A percentile compares a stretch with the other conserved stretches of the same genome.
These are phyloP conservation scores for Gastrolobium villosum DNA, from an alignment of 306 rosid species.

Conservation along the genomic window DNA sequence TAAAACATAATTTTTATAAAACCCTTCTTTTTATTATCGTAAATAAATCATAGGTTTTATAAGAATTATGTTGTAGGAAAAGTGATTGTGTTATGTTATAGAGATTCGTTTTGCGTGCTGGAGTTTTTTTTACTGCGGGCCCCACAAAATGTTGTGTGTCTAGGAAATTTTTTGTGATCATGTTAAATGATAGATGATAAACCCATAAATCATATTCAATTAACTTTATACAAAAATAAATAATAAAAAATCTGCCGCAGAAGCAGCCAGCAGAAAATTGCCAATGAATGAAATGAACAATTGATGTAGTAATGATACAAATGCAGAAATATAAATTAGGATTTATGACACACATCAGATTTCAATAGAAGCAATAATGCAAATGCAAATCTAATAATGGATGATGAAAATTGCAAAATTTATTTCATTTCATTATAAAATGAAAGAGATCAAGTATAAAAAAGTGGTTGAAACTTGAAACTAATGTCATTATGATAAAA, in stretches of 20 bases:
- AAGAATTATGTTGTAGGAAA: too few relatives aligned
- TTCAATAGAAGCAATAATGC: constrained; percentile 15
- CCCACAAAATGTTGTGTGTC: too few relatives aligned
- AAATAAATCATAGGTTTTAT: background rate
- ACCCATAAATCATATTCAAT: background rate
- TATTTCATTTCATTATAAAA: constrained; percentile 11
- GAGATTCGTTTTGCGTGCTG: too few relatives aligned
- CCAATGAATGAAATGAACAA: constrained; percentile 13
- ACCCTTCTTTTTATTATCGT: background rate
- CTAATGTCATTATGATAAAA: background rate
- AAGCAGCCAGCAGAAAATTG: constrained; percentile 8
- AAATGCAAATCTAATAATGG: constrained; percentile 11
- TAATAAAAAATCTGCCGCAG: background rate
- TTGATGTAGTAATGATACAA: constrained; percentile 14
- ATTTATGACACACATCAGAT: background rate
- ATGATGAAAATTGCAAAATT: background rate
- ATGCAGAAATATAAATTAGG: constrained; percentile 23
- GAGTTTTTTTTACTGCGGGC: too few relatives aligned
- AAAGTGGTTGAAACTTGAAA: constrained; percentile 31
- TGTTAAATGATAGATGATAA: too few relatives aligned
- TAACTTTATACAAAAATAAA: background rate
- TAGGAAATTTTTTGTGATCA: too few relatives aligned
- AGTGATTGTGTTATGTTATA: too few relatives aligned
- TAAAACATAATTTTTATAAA: too few relatives aligned
- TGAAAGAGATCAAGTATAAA: constrained; percentile 26